phyloP scores from a whole-genome alignment of 2,329 filamentous ascomycete species.

The Epichloe coenophiala region DNA sequence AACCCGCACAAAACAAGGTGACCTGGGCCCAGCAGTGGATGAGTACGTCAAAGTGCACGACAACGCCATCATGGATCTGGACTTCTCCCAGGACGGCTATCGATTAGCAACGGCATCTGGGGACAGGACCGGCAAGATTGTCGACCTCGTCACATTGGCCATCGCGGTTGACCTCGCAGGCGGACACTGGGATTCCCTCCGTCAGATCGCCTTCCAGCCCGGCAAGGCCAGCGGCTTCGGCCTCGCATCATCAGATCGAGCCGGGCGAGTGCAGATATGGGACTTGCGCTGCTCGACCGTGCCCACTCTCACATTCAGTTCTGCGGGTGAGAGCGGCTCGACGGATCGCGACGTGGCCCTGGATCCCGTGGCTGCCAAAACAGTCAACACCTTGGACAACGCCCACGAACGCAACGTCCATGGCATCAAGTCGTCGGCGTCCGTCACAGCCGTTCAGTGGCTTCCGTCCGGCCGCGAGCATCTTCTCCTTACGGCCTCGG shows the following conservation, averaged over 20 bases:
- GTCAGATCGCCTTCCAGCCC: constrained; percentile 83
- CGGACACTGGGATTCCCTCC: constrained; percentile 57
- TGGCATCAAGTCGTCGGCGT: constrained; percentile 59
- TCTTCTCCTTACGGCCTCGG: constrained; percentile 77
- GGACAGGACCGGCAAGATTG: constrained; percentile 40
- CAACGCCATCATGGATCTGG: constrained; percentile 46
- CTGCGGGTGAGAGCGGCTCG: constrained; percentile 6
- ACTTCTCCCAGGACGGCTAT: constrained; percentile 40
- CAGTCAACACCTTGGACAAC: constrained; percentile 44
- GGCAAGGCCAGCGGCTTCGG: constrained; percentile 58
- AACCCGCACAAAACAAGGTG: constrained; percentile 17
- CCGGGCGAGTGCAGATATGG: constrained; percentile 88
- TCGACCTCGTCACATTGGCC: constrained; percentile 50
- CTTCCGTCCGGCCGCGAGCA: constrained; percentile 66
- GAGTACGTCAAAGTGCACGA: constrained; percentile 35
- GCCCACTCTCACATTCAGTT: constrained; percentile 23
- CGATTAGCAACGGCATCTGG: constrained; percentile 44
- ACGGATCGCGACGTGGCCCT: constrained; percentile 15
- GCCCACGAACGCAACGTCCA: constrained; percentile 41
- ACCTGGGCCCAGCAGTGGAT: constrained; percentile 29
- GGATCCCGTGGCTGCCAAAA: constrained; percentile 17
- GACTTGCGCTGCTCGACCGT: constrained; percentile 53
- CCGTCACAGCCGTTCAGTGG: constrained; percentile 81
- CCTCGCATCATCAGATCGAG: constrained; percentile 77
- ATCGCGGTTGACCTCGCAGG: constrained; percentile 38